Percentiles rank a stretch among this genome's conserved stretches.
Evolutionary conservation across 2,329 filamentous ascomycete genomes (phyloP).

Genomic region (Ascochyta rabiei): DNA sequence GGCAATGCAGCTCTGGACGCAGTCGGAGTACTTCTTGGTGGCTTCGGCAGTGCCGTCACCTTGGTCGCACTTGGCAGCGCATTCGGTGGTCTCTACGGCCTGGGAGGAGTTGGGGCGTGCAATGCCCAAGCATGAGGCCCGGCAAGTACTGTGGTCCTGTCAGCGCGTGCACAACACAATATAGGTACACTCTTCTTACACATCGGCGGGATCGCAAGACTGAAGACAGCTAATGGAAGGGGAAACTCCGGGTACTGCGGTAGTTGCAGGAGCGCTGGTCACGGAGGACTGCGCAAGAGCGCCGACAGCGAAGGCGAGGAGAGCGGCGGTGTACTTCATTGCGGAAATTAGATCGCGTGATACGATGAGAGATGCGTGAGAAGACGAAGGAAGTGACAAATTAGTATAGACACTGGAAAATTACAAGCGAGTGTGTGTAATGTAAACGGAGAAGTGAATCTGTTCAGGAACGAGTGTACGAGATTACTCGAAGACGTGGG

Average conservation of each 20-base stretch:
- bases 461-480: constrained; percentile 16
- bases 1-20: constrained; percentile 57
- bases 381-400: not conserved
- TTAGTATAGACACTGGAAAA: constrained; percentile 5
- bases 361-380: not conserved
- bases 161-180: not conserved
- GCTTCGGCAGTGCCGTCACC: constrained; percentile 56
- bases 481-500: constrained; percentile 5
- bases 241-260: constrained; percentile 27
- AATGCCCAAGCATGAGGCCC: constrained; percentile 57
- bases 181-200: constrained; percentile 36
- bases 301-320: constrained; percentile 54
- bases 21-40: constrained; percentile 54
- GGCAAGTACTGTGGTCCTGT: constrained; percentile 46
- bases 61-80: constrained; percentile 60
- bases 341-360: constrained; percentile 25
- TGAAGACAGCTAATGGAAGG: constrained; percentile 43
- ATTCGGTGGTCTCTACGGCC: constrained; percentile 58
- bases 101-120: constrained; percentile 59
- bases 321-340: constrained; percentile 53
- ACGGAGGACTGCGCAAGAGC: constrained; percentile 52
- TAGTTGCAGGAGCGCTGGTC: constrained; percentile 44
- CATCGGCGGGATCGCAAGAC: constrained; percentile 51
- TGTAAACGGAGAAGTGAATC: constrained; percentile 7
- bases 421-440: constrained; percentile 16